Evolutionary conservation across 768 basidiomycete species (phyloP).

Genomic region (Neoboletus subvelutipes): DNA sequence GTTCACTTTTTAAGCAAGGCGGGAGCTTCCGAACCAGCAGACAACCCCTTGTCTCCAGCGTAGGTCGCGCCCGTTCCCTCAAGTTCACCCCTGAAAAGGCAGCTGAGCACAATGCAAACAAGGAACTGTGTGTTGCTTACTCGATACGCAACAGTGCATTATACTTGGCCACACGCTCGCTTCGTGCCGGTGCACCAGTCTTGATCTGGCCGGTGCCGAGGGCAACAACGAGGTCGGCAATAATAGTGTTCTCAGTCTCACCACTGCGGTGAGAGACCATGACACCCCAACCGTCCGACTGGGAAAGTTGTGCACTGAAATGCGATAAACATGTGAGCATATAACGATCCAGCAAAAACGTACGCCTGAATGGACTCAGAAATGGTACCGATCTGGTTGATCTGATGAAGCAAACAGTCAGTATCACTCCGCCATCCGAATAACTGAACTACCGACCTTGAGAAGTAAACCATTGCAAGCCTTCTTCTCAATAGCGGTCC

Average conservation of each 20-base stretch:
- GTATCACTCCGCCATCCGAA: background rate
- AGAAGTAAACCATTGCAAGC: constrained; percentile 98
- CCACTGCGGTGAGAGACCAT: constrained; percentile 99
- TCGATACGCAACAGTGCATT: constrained; percentile 88
- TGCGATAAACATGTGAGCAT: background rate
- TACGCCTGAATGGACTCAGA: constrained; percentile 99
- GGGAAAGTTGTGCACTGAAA: constrained; percentile 85
- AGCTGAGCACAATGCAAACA: background rate
- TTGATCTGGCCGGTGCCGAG: constrained; percentile 95
- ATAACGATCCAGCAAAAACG: constrained; percentile 34
- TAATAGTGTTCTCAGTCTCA: constrained; percentile 97
- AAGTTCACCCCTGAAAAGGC: constrained; percentile 67
- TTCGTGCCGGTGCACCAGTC: constrained; percentile 95
- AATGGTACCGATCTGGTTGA: constrained; percentile 99
- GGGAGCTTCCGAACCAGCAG: constrained; percentile 71
- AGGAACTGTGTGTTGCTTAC: constrained; percentile 42
- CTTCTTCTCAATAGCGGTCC: constrained; percentile 99
- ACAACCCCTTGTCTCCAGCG: constrained; percentile 78
- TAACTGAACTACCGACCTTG: constrained; percentile 52
- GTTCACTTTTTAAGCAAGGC: constrained; percentile 65
- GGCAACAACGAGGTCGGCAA: constrained; percentile 93
- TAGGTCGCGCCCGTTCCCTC: constrained; percentile 58
- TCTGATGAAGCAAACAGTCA: constrained; percentile 37
- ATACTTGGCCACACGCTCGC: constrained; percentile 96
- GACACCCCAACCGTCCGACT: constrained; percentile 97